These are phyloP conservation scores for Epichloe hybrida DNA, from an alignment of 2,329 filamentous ascomycete species.

Conservation along the genomic window DNA sequence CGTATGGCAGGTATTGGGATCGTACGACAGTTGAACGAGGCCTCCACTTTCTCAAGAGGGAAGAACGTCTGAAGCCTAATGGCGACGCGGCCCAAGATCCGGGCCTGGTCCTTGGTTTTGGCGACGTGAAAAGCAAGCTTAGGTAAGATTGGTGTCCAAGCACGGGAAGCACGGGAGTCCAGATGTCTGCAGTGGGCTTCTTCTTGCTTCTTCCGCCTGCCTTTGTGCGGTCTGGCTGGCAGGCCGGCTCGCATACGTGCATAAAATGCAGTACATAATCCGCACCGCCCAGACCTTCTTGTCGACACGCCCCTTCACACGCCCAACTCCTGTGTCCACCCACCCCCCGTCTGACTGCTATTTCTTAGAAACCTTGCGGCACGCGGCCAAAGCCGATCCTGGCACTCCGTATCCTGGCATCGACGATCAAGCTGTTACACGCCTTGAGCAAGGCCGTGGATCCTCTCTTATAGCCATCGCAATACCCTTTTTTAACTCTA, in stretches of 20 bases:
- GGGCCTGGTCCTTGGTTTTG: neutral
- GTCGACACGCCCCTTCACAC: neutral
- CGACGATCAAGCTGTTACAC: slow-evolving; percentile 5
- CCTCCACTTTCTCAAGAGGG: neutral
- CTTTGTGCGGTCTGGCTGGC: neutral
- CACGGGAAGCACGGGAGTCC: too few species aligned
- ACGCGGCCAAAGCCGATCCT: slow-evolving; percentile 9
- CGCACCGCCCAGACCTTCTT: neutral
- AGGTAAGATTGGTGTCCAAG: neutral
- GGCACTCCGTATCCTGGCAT: neutral
- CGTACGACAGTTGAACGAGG: neutral
- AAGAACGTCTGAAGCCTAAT: too few species aligned
- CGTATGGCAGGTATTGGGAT: too few species aligned
- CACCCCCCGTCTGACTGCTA: slow-evolving; percentile 1
- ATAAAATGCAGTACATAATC: neutral
- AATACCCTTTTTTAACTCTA: slow-evolving; percentile 3
- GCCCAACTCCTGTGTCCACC: neutral
- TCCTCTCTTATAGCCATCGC: slow-evolving; percentile 1
- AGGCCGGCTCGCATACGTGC: slow-evolving; percentile 3
- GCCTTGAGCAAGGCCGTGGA: slow-evolving; percentile 4
- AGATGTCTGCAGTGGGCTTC: too few species aligned
- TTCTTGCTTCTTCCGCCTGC: too few species aligned
- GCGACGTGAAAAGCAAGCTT: neutral
- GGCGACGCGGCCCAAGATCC: neutral
- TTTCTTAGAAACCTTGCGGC: slow-evolving; percentile 1